phyloP scores from a whole-genome alignment of 768 basidiomycete species.

The Cystobasidium tubakii region DNA sequence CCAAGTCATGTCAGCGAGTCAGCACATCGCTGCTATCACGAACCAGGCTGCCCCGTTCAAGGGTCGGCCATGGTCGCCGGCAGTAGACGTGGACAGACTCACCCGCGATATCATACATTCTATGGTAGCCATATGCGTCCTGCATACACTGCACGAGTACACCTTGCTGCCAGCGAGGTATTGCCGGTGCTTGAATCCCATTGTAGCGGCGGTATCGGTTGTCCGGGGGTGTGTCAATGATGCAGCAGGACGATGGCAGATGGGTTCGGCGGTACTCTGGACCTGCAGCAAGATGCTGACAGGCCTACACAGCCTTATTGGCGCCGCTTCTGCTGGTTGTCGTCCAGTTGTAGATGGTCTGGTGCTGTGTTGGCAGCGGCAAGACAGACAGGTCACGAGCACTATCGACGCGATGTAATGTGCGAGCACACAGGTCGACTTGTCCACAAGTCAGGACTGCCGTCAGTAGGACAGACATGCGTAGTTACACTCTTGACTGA shows the following conservation, averaged over 20 bases:
- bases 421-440: no score
- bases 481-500: no score
- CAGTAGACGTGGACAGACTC: not conserved
- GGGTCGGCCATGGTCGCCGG: not conserved
- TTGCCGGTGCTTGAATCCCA: conserved; percentile 32
- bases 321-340: no score
- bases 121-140: conserved; percentile 31
- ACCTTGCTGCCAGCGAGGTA: conserved; percentile 33
- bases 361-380: not conserved
- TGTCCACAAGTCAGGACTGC: no score
- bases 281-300: not conserved
- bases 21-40: not conserved
- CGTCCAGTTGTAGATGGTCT: not conserved
- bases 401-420: not conserved
- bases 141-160: conserved; percentile 19
- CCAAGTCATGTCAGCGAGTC: not conserved
- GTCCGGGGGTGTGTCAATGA: not conserved
- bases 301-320: not conserved
- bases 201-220: not conserved
- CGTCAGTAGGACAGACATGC: no score
- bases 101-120: conserved; percentile 30
- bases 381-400: not conserved
- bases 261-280: not conserved
- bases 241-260: no score
- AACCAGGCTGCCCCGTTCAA: not conserved